Base-by-base conservation (phyloP, 495 filamentous ascomycete species). In the Lasiosphaeria hispida region DNA sequence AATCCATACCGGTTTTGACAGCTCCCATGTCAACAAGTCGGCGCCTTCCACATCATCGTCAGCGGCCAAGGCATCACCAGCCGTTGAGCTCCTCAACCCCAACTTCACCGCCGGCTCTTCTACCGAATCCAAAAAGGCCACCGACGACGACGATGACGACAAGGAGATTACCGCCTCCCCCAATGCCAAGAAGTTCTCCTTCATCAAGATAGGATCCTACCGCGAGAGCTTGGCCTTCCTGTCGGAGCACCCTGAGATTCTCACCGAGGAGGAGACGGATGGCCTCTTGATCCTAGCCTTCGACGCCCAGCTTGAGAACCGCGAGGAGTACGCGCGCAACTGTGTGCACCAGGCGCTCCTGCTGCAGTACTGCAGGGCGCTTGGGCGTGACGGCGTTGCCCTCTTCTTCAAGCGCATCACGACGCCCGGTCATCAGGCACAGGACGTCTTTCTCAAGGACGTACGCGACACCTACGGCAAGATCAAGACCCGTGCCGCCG, bases 331-430 rank as follows among this genome's bases (percentile, higher is more conserved):
- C 62, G 86, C 92, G 8, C 85, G 88, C 35, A 88, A 93, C 71
- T 97, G 89, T 72, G 92, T 98, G 34, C 94, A 98, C 74, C 92
- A 97, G 70, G 93, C 86, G 10, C 78, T 98, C 9, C 78, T 98
- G 17, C 74, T 97, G 23, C 95, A 97, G 72, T 98, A 97, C 76
- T 98, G 94, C 75, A 83, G 92, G 17, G 86, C 88, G 11, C 78
- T 98, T 6, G 92, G 93, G 50, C 83, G 81, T 39, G 92, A 97
- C 67, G 94, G 95, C 4, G 90, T 97, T 7, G 81, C 84, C 19
- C 73, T 98, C 9, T 98, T 98, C 83, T 97, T 98, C 80, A 95
- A 91, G 74, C 90, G 91, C 53, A 91, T 98, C 67, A 91, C 89
- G n/a, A 97, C 90, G 10, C 83, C 83, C 53, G 88, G 85, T 34